Conservation (phyloP, 2,329 filamentous ascomycete species). For the Xylariaceae sp. region DNA sequence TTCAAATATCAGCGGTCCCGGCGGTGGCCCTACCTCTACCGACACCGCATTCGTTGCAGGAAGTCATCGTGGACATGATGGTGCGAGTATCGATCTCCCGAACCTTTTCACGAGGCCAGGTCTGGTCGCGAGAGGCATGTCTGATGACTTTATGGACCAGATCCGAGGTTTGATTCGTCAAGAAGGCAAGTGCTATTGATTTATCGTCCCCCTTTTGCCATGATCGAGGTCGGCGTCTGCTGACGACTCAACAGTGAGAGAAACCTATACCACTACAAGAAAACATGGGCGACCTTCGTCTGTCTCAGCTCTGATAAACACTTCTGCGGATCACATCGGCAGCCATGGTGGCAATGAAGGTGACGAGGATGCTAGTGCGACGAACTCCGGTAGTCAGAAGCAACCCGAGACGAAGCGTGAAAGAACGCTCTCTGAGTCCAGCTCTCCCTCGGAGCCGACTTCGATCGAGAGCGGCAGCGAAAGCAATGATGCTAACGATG, state of each 20-base stretch:
- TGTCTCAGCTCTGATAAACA: no score
- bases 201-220: not conserved
- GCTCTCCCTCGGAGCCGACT: not conserved
- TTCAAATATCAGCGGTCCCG: not conserved
- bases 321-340: no score
- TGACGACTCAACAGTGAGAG: no score
- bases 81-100: not conserved
- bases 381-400: not conserved
- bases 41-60: not conserved
- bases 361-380: not conserved
- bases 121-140: slow-evolving; percentile 4
- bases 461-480: slow-evolving; percentile 8
- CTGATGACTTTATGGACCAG: slow-evolving; percentile 17
- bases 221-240: no score
- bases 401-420: not conserved
- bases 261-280: no score
- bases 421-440: slow-evolving; percentile 2
- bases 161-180: slow-evolving; percentile 19
- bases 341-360: slow-evolving; percentile 1
- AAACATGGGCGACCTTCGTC: no score
- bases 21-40: not conserved
- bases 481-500: no score
- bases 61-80: not conserved
- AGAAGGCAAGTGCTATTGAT: slow-evolving; percentile 12
- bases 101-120: slow-evolving; percentile 2